Evolutionary conservation across 345 rosid species (phyloP).

Genomic region (Excoecaria cochinchinensis): DNA sequence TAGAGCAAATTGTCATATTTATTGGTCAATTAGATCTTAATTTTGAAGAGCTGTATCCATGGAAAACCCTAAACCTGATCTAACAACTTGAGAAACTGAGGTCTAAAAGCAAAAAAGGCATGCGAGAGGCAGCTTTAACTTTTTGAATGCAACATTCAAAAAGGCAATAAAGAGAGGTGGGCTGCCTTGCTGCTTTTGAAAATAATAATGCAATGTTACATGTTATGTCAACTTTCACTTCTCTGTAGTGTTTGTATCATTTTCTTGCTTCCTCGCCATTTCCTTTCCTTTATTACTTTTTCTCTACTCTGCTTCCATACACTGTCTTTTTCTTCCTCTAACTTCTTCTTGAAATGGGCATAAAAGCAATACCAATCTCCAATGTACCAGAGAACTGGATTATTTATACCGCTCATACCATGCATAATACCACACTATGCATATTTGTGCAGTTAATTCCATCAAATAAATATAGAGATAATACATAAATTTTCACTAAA

Average conservation of each 20-base stretch:
- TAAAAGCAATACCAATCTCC: slow-evolving; percentile 12
- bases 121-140: slow-evolving; percentile 48
- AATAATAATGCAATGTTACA: slow-evolving; percentile 32
- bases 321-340: slow-evolving; percentile 22
- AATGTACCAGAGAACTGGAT: background rate
- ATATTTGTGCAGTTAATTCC: no score
- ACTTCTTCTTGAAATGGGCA: slow-evolving; percentile 24
- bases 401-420: background rate
- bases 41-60: slow-evolving; percentile 25
- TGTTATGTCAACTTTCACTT: slow-evolving; percentile 32
- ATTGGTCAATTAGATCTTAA: background rate
- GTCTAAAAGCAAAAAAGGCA: slow-evolving; percentile 37
- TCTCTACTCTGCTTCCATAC: slow-evolving; percentile 14
- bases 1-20: no score
- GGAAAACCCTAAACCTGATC: slow-evolving; percentile 11
- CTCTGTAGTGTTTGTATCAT: slow-evolving; percentile 18
- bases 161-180: slow-evolving; percentile 26
- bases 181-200: slow-evolving; percentile 20
- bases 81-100: slow-evolving; percentile 19
- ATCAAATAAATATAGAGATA: no score
- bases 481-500: no score
- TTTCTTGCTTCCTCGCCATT: slow-evolving; percentile 24
- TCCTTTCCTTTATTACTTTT: background rate
- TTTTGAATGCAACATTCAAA: slow-evolving; percentile 26
- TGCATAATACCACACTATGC: no score